Evolutionary conservation across 1,139 yeast species (phyloP), one percentile per base, ranked within the genome.

Genomic region (Saccharomyces hybrid): DNA sequence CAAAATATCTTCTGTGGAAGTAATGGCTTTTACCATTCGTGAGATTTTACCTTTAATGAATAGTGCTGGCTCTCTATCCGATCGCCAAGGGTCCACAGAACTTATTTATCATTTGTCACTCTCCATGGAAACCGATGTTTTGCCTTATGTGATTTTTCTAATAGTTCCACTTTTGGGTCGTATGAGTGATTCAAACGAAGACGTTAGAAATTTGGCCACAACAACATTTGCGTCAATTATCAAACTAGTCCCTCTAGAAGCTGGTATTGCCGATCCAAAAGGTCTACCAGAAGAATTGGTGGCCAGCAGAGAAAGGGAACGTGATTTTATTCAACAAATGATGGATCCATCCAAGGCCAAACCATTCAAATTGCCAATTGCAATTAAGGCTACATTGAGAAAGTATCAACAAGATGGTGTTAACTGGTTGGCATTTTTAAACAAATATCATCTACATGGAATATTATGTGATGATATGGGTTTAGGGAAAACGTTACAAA

Each of bases 401-500:
- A 88, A 88, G 61, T 95, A 95, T 68, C 99, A 95, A 73, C 98
- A 90, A 65, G 96, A 91, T 19, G 99, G 99, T 52, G 75, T 95
- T 54, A 93, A 93, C 69, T 95, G 99, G 99, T 75, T 95, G 54
- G 80, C 85, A 60, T 71, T 93, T 54, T 75, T 95, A 46, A 95
- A 91, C 70, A 82, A 81, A 56, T 82, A 87, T 65, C 79, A 82
- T 26, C 75, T 93, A 55, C 89, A 97, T 7, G 91, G 99, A 73
- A 93, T 93, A 56, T 75, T 93, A 51, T 99, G 99, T 0, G 99
- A 93, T 72, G 99, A 93, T 71, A 90, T 91, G 98, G 98, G 99
- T 11, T 78, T 95, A 42, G 99, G 99, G 56, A 95, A 95, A 69
- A 95, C 99, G 0, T 77, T 95, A 59, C 99, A 95, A 71, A 91